phyloP scores from a whole-genome alignment of 192 early-diverging fungal genomes.

The Backusella morwellensis region DNA sequence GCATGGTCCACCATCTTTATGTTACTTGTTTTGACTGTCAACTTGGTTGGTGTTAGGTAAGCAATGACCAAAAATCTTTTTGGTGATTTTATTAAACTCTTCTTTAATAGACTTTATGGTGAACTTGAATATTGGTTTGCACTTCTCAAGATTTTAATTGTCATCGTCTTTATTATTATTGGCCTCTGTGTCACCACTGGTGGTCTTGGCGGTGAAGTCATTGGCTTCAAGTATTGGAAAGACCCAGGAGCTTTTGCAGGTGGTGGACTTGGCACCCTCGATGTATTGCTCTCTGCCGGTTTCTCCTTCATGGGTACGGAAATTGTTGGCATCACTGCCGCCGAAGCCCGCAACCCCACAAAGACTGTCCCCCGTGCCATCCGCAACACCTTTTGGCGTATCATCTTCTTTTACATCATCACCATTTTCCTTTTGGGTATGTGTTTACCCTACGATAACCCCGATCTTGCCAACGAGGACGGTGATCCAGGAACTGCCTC shows the following conservation, averaged over 20 bases:
- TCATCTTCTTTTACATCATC: conserved; percentile 77
- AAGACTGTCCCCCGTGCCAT: conserved; percentile 67
- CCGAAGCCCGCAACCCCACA: conserved; percentile 78
- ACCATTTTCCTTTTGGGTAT: conserved; percentile 82
- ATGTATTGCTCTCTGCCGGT: conserved; percentile 67
- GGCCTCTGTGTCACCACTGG: conserved; percentile 64
- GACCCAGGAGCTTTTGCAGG: conserved; percentile 58
- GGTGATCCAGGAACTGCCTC: conserved; percentile 54
- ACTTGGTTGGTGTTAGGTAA: conserved; percentile 68
- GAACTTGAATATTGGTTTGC: conserved; percentile 85
- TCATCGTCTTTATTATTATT: conserved; percentile 76
- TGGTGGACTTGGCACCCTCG: conserved; percentile 57
- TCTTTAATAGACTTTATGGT: conserved; percentile 64
- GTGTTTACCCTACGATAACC: conserved; percentile 62
- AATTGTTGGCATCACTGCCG: conserved; percentile 82
- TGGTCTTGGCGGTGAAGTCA: conserved; percentile 47
- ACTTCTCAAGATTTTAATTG: conserved; percentile 72
- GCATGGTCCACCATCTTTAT: conserved; percentile 52
- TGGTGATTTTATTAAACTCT: neutral
- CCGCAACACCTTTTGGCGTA: conserved; percentile 77
- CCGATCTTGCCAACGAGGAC: conserved; percentile 46
- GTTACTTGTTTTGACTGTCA: conserved; percentile 55
- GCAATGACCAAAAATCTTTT: no score
- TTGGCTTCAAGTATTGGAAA: conserved; percentile 49
- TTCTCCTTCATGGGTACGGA: conserved; percentile 85